Percentiles rank a stretch among this genome's conserved stretches.
phyloP scores from a whole-genome alignment of 2,329 filamentous ascomycete genomes.

The Aspergillus caelatus region DNA sequence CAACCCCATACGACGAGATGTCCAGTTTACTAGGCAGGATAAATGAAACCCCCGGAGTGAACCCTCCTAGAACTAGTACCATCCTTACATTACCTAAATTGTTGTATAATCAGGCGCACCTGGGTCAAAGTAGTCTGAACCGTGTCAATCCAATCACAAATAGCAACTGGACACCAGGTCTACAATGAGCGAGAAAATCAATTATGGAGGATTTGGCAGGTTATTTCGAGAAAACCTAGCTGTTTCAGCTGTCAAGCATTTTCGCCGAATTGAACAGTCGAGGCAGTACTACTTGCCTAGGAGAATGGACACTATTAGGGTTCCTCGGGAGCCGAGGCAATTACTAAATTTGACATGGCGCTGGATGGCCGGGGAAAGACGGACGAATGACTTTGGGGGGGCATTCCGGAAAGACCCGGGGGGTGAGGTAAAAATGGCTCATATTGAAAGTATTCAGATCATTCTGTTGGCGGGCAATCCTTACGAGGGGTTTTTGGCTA shows the following conservation, averaged over 20 bases:
- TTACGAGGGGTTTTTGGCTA: conserved; percentile 1
- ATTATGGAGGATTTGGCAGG: not conserved
- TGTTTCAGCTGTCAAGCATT: not conserved
- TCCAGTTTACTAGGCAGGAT: not conserved
- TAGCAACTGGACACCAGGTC: not conserved
- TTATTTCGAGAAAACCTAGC: not conserved
- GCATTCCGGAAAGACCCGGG: not conserved
- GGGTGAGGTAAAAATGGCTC: not conserved
- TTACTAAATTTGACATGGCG: not conserved
- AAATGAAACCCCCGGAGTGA: not conserved
- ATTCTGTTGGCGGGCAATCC: not conserved
- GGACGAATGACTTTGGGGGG: not conserved
- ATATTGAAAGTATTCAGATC: not conserved
- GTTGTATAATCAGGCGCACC: not conserved
- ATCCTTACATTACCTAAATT: not conserved
- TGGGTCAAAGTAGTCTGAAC: not conserved
- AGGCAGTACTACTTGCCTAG: not conserved
- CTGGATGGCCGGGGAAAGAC: not conserved
- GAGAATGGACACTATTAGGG: not conserved
- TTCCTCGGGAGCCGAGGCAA: conserved; percentile 6
- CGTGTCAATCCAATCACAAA: not conserved
- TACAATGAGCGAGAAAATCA: not conserved
- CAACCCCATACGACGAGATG: not conserved
- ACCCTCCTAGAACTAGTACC: not conserved
- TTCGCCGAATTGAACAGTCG: not conserved